Evolutionary conservation across 2,329 filamentous ascomycete species (phyloP).

Genomic region (Aspergillus puulaauensis): DNA sequence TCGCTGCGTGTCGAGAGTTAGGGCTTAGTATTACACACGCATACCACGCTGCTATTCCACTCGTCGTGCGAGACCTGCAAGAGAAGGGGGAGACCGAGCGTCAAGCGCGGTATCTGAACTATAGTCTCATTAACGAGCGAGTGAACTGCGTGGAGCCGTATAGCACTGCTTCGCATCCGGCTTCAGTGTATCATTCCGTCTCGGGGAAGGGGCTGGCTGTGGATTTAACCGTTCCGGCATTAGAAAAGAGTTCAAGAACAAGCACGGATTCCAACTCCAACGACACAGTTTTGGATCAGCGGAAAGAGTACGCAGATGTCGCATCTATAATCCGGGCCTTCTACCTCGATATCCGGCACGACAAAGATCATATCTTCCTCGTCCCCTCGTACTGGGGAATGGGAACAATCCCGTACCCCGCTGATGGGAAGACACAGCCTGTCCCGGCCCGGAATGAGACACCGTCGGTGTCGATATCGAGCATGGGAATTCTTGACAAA

Average conservation of each 20-base stretch:
- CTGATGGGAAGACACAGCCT: slow-evolving; percentile 2
- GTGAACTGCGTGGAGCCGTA: slow-evolving; percentile 18
- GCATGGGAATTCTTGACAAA: slow-evolving; percentile 32
- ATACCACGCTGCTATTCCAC: slow-evolving; percentile 23
- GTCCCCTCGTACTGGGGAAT: slow-evolving; percentile 21
- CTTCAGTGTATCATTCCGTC: slow-evolving; percentile 23
- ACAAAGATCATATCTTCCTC: slow-evolving; percentile 19
- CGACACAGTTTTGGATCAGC: background rate
- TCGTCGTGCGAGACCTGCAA: slow-evolving; percentile 18
- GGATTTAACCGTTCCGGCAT: slow-evolving; percentile 15
- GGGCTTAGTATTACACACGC: slow-evolving; percentile 23
- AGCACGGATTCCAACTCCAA: background rate
- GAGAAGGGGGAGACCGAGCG: slow-evolving; percentile 2
- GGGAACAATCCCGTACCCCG: slow-evolving; percentile 13
- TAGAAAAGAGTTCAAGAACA: background rate
- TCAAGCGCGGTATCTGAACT: slow-evolving; percentile 23
- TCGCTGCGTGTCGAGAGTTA: slow-evolving; percentile 12
- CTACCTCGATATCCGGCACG: slow-evolving; percentile 18
- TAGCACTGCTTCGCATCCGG: slow-evolving; percentile 16
- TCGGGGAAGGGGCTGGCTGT: slow-evolving; percentile 20
- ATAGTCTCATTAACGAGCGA: slow-evolving; percentile 25
- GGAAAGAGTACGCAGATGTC: too few relatives aligned
- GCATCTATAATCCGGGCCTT: slow-evolving; percentile 11
- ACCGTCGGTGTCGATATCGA: slow-evolving; percentile 25
- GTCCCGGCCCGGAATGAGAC: slow-evolving; percentile 18